phyloP scores from a whole-genome alignment of 2,329 filamentous ascomycete species.

The Trichoderma sp. region DNA sequence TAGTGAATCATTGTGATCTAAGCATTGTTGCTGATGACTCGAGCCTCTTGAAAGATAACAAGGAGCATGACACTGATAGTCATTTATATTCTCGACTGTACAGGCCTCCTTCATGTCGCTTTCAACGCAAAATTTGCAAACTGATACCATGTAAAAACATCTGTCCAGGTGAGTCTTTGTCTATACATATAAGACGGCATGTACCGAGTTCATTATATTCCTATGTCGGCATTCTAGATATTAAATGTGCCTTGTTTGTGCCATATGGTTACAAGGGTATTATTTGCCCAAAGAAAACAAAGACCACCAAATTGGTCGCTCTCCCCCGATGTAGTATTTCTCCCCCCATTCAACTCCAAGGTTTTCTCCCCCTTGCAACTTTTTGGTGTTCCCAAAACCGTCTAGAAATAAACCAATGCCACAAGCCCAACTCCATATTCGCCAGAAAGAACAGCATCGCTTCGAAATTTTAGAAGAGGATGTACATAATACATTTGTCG shows the following conservation, averaged over 20 bases:
- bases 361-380: neutral
- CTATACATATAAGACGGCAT: neutral
- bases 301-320: neutral
- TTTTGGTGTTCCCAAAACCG: neutral
- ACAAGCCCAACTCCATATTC: constrained; percentile 8
- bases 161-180: neutral
- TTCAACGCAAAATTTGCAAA: neutral
- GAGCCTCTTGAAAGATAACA: neutral
- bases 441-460: neutral
- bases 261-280: constrained; percentile 3
- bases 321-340: neutral
- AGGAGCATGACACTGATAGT: neutral
- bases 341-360: neutral
- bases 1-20: neutral
- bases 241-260: neutral
- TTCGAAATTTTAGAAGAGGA: neutral
- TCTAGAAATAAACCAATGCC: neutral
- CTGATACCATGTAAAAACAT: neutral
- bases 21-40: neutral
- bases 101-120: neutral
- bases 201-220: neutral
- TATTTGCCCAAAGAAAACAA: neutral
- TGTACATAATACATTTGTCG: constrained; percentile 13
- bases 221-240: neutral
- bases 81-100: neutral